A percentile compares a stretch with the other conserved stretches of the same genome.
Evolutionary conservation across 805 yeast species (phyloP).

Genomic region (Kazachstania viticola): DNA sequence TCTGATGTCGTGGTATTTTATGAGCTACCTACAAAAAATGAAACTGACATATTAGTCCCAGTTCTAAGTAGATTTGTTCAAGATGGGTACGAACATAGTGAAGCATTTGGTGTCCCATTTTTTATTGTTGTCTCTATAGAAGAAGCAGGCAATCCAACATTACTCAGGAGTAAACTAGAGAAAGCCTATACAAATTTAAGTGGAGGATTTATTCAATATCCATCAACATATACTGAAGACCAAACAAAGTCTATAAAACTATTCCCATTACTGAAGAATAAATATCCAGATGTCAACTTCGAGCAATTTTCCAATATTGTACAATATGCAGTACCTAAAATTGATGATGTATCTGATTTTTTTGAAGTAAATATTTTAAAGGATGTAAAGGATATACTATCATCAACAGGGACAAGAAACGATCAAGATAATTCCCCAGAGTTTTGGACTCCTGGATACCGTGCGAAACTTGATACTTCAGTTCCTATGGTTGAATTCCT

Average conservation of each 20-base stretch:
- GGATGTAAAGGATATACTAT: constrained; percentile 1
- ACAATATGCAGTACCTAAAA: constrained; percentile 7
- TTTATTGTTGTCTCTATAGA: constrained; percentile 44
- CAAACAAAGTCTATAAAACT: constrained; percentile 15
- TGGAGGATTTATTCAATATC: constrained; percentile 27
- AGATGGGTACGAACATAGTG: constrained; percentile 31
- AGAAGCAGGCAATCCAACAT: constrained; percentile 46
- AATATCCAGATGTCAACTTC: constrained; percentile 14
- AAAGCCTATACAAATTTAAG: constrained; percentile 36
- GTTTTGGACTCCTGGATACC: constrained; percentile 20
- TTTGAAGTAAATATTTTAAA: constrained; percentile 14
- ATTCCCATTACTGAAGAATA: constrained; percentile 26
- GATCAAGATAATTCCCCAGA: neutral
- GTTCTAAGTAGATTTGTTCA: constrained; percentile 38
- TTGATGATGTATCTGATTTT: constrained; percentile 5
- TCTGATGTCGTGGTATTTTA: constrained; percentile 60
- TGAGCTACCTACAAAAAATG: constrained; percentile 30
- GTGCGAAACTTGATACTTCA: constrained; percentile 8
- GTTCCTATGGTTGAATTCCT: constrained; percentile 8
- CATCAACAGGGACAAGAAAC: neutral
- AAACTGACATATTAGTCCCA: constrained; percentile 46
- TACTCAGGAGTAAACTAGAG: constrained; percentile 47
- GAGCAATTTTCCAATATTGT: constrained; percentile 12
- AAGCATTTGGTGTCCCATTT: constrained; percentile 66
- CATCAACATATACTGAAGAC: constrained; percentile 10